phyloP scores from a whole-genome alignment of 148 eudicot genomes.

The Beta vulgaris region DNA sequence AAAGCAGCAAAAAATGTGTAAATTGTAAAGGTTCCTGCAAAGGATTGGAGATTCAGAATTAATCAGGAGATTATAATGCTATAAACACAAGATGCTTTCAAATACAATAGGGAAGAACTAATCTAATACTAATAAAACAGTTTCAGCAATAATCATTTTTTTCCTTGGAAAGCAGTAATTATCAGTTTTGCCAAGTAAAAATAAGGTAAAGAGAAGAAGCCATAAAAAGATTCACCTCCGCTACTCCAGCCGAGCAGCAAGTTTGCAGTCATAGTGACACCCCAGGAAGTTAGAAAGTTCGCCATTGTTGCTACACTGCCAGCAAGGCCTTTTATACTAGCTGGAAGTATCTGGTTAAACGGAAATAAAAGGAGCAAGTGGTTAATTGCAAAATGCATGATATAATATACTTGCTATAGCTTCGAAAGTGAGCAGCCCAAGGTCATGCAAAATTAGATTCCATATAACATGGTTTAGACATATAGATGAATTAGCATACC shows the following conservation, averaged over 20 bases:
- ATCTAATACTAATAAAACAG: background rate
- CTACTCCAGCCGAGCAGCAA: constrained; percentile 63
- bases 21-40: constrained; percentile 64
- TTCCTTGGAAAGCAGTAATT: too few relatives aligned
- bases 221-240: constrained; percentile 58
- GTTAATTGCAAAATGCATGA: too few relatives aligned
- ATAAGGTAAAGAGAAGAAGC: too few relatives aligned
- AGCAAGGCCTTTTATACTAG: constrained; percentile 67
- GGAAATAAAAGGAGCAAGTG: background rate
- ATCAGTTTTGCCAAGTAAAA: background rate
- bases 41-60: constrained; percentile 5
- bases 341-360: constrained; percentile 62
- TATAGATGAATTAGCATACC: constrained; percentile 41
- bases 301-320: constrained; percentile 73
- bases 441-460: background rate
- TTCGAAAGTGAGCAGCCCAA: background rate
- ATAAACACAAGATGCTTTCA: background rate
- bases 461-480: background rate
- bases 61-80: background rate
- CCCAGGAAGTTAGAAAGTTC: constrained; percentile 61
- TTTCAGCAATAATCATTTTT: too few relatives aligned
- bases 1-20: constrained; percentile 55
- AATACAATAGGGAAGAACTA: background rate
- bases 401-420: too few relatives aligned
- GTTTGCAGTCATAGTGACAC: constrained; percentile 73